A percentile compares a stretch with the other conserved stretches of the same genome.
Evolutionary conservation across 129 eudicot genomes (phyloP).

Genomic region (Calendula officinalis): DNA sequence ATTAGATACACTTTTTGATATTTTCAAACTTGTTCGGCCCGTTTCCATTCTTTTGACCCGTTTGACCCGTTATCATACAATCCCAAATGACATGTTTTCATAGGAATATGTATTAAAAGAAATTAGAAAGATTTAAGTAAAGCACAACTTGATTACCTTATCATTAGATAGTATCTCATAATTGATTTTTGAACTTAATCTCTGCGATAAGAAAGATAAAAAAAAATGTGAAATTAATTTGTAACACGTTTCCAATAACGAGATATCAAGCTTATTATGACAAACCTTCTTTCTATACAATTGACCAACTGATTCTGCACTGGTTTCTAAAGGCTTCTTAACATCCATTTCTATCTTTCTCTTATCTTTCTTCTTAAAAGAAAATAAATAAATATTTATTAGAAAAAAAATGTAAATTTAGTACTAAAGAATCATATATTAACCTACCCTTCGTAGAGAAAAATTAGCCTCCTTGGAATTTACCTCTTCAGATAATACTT

Average conservation of each 20-base stretch:
- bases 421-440: not conserved
- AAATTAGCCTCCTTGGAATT: conserved; percentile 29
- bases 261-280: not conserved
- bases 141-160: conserved; percentile 40
- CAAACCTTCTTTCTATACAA: conserved; percentile 51
- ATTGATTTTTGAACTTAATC: conserved; percentile 42
- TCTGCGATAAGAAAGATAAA: conserved; percentile 29
- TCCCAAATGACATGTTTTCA: not conserved
- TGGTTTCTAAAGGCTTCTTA: conserved; percentile 36
- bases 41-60: not conserved
- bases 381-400: not conserved
- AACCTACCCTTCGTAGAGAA: conserved; percentile 30
- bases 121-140: not conserved
- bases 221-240: not conserved
- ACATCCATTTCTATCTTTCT: conserved; percentile 57
- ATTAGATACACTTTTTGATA: not conserved
- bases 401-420: not conserved
- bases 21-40: not conserved
- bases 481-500: conserved; percentile 26
- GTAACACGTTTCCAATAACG: not conserved
- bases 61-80: not conserved
- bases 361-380: conserved; percentile 41
- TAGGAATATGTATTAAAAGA: not conserved
- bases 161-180: conserved; percentile 41
- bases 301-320: conserved; percentile 18